phyloP scores from a whole-genome alignment of 257 asterid genomes.

The Echium plantagineum region DNA sequence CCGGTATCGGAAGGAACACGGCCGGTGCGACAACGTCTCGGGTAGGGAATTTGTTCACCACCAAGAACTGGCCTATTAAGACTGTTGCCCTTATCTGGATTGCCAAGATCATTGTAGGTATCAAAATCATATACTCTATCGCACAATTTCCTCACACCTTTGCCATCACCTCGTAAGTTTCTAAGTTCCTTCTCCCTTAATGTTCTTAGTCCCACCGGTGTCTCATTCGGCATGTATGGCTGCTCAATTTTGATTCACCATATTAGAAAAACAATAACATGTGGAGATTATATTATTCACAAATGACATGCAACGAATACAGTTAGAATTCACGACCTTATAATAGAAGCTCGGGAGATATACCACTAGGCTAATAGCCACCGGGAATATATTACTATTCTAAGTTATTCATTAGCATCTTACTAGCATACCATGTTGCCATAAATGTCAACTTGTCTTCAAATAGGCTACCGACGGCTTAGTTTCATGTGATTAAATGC shows the following conservation, averaged over 20 bases:
- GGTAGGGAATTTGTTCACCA: conserved; percentile 57
- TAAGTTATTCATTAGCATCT: neutral
- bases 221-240: conserved; percentile 88
- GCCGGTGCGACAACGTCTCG: conserved; percentile 91
- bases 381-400: no score
- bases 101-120: conserved; percentile 82
- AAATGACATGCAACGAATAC: no score
- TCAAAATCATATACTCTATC: conserved; percentile 80
- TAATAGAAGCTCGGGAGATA: no score
- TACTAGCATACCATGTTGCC: neutral
- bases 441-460: neutral
- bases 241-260: conserved; percentile 16
- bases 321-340: no score
- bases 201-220: conserved; percentile 71
- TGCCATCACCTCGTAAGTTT: conserved; percentile 75
- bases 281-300: no score
- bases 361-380: no score
- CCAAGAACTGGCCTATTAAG: conserved; percentile 72
- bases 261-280: neutral
- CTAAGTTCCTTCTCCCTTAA: conserved; percentile 77
- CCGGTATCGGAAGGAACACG: conserved; percentile 71
- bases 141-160: conserved; percentile 56
- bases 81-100: conserved; percentile 85
- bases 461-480: neutral
- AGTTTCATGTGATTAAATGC: neutral